These are phyloP conservation scores for Scedosporium minutisporum DNA, from an alignment of 2,329 filamentous ascomycete species.

Conservation along the genomic window DNA sequence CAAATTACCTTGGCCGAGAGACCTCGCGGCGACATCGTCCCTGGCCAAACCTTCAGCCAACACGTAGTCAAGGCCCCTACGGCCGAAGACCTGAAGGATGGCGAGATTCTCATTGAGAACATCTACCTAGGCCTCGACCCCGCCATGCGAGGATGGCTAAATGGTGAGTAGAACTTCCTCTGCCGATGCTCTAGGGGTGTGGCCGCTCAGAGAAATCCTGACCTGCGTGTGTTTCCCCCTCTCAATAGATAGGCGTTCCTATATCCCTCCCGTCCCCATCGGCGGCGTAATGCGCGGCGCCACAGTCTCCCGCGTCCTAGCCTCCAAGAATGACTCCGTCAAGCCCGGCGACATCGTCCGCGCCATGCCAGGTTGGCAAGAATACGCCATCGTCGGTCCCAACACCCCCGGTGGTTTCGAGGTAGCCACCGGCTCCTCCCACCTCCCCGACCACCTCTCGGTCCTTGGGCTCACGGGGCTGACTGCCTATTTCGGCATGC, in stretches of 20 bases:
- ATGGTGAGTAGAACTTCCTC: constrained; percentile 28
- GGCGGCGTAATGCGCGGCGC: constrained; percentile 59
- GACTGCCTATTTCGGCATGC: constrained; percentile 68
- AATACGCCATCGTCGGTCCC: constrained; percentile 50
- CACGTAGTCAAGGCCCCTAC: constrained; percentile 41
- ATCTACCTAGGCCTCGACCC: constrained; percentile 63
- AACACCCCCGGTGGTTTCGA: constrained; percentile 27
- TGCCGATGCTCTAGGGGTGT: too few relatives aligned
- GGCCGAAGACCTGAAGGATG: constrained; percentile 47
- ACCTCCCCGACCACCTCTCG: constrained; percentile 47
- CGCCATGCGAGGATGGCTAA: constrained; percentile 68
- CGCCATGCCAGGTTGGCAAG: constrained; percentile 52
- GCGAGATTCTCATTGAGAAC: constrained; percentile 50
- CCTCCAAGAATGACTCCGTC: constrained; percentile 44
- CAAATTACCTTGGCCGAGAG: constrained; percentile 54
- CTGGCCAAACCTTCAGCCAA: constrained; percentile 53
- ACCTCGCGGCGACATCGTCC: constrained; percentile 49
- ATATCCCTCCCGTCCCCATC: constrained; percentile 58
- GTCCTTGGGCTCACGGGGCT: constrained; percentile 58
- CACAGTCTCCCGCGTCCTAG: constrained; percentile 51
- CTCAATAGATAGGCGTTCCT: constrained; percentile 38
- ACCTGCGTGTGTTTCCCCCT: constrained; percentile 1
- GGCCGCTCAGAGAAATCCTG: too few relatives aligned
- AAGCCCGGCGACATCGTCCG: constrained; percentile 49
- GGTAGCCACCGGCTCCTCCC: constrained; percentile 28